phyloP scores from a whole-genome alignment of 2,329 filamentous ascomycete genomes.

The Fusarium domesticum region DNA sequence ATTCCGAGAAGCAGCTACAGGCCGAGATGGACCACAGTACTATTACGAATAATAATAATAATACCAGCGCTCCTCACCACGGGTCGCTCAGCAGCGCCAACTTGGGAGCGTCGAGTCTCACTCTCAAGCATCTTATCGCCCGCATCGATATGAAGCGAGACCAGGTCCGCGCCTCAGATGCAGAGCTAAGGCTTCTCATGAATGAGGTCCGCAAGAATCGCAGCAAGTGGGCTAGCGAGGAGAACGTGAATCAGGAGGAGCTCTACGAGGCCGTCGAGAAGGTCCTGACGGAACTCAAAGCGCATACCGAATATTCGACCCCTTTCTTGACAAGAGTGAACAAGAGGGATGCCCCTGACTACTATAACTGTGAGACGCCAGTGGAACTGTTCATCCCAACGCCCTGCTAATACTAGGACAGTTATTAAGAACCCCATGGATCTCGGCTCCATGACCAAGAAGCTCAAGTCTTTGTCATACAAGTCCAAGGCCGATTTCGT shows the following conservation, averaged over 20 bases:
- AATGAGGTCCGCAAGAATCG: slow-evolving; percentile 97
- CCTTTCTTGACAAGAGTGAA: slow-evolving; percentile 92
- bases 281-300: slow-evolving; percentile 93
- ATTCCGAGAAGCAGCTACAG: slow-evolving; percentile 93
- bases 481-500: slow-evolving; percentile 95
- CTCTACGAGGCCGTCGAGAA: slow-evolving; percentile 96
- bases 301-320: slow-evolving; percentile 95
- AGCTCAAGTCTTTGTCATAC: slow-evolving; percentile 75
- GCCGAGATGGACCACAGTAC: slow-evolving; percentile 80
- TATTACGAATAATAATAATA: slow-evolving; percentile 45
- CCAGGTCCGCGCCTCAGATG: slow-evolving; percentile 86
- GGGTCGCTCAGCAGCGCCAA: slow-evolving; percentile 92
- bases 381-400: not conserved
- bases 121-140: slow-evolving; percentile 93
- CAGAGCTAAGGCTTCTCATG: slow-evolving; percentile 87
- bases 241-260: slow-evolving; percentile 96
- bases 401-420: slow-evolving; percentile 38
- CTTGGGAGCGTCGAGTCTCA: slow-evolving; percentile 90
- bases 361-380: slow-evolving; percentile 72
- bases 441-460: slow-evolving; percentile 96
- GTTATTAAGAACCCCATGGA: slow-evolving; percentile 98
- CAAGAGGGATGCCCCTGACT: slow-evolving; percentile 95
- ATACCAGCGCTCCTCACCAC: slow-evolving; percentile 62
- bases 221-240: slow-evolving; percentile 98
- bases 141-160: slow-evolving; percentile 91